Conservation (phyloP, 179 eudicot genomes). For the Spergularia azorica region DNA sequence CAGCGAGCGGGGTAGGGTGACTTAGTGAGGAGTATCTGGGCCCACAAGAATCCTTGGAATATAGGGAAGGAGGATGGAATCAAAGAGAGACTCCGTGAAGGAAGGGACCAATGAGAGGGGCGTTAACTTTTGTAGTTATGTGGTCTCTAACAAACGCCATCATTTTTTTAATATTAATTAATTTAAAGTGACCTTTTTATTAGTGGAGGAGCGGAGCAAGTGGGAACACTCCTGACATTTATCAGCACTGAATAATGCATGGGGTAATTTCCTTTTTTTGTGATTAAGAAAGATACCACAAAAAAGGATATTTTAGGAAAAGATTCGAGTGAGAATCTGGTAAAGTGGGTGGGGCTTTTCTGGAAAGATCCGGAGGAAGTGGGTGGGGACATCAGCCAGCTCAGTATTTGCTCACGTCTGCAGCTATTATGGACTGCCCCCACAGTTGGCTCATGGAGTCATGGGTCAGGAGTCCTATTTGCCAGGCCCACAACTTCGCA, state of each 20-base stretch:
- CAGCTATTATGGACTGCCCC: background rate
- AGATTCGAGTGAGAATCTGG: too few relatives aligned
- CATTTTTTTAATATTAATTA: background rate
- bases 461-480: too few relatives aligned
- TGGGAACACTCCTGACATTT: too few relatives aligned
- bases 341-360: background rate
- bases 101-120: constrained; percentile 28
- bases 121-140: constrained; percentile 5
- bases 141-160: background rate
- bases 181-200: too few relatives aligned
- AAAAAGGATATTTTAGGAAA: too few relatives aligned
- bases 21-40: background rate
- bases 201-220: too few relatives aligned
- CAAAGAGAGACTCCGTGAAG: constrained; percentile 16
- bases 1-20: background rate
- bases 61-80: background rate
- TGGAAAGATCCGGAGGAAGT: background rate
- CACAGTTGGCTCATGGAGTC: too few relatives aligned
- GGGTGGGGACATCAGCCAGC: background rate
- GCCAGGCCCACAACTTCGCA: too few relatives aligned
- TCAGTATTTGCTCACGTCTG: background rate
- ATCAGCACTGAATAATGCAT: too few relatives aligned
- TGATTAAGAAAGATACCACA: too few relatives aligned
- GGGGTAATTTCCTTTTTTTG: too few relatives aligned
- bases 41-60: constrained; percentile 22